A percentile compares a stretch with the other conserved stretches of the same genome.
Evolutionary conservation across 2,329 filamentous ascomycete genomes (phyloP).

Genomic region (Trichophyton mentagrophytes): DNA sequence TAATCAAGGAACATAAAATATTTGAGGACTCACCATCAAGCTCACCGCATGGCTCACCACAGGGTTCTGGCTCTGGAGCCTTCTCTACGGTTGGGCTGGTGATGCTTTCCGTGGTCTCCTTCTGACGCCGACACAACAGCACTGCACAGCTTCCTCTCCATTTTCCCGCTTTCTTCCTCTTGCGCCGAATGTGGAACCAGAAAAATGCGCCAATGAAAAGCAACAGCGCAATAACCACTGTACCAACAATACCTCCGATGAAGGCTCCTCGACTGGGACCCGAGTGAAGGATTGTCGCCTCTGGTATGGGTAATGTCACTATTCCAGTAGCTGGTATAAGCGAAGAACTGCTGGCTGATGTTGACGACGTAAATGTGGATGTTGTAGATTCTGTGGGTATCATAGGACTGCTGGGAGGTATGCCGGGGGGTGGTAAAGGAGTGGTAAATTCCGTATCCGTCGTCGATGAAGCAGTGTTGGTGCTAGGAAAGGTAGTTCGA

Average conservation of each 20-base stretch:
- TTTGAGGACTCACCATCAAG: not conserved
- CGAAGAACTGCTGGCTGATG: not conserved
- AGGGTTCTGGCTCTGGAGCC: not conserved
- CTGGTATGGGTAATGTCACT: not conserved
- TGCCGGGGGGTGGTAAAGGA: too few species aligned
- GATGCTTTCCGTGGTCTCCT: not conserved
- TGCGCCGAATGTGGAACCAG: slow-evolving; percentile 4
- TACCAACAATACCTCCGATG: slow-evolving; percentile 1
- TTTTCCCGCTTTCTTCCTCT: not conserved
- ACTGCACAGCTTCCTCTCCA: not conserved
- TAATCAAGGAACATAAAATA: not conserved
- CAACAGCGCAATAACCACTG: not conserved
- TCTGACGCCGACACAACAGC: not conserved
- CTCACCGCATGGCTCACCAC: not conserved
- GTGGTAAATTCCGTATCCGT: too few species aligned
- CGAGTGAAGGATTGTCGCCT: too few species aligned
- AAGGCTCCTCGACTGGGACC: not conserved
- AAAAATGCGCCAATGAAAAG: not conserved
- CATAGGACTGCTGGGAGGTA: not conserved
- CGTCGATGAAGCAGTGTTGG: not conserved
- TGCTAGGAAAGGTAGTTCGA: not conserved
- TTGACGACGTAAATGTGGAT: not conserved
- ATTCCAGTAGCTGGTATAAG: not conserved
- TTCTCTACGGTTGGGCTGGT: not conserved
- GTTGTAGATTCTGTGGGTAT: not conserved